Conservation (phyloP, 495 filamentous ascomycete genomes). For the Extremus antarcticus region DNA sequence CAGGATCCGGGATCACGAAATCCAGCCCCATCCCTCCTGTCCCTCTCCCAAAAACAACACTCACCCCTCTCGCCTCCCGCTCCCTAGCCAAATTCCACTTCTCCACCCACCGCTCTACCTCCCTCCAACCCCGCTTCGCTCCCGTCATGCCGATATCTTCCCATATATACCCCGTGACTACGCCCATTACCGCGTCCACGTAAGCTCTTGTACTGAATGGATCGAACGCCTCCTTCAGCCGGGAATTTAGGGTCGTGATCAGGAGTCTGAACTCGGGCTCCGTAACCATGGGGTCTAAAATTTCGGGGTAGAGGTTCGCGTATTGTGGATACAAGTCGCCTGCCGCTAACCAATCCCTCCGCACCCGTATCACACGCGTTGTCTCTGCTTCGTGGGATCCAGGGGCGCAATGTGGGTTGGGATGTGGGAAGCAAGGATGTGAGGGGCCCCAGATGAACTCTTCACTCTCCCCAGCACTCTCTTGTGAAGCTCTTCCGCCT, state of each 20-base stretch:
- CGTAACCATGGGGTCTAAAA: slow-evolving; percentile 70
- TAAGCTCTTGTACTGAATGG: slow-evolving; percentile 11
- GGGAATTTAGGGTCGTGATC: slow-evolving; percentile 14
- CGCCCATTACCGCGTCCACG: slow-evolving; percentile 15
- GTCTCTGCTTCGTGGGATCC: slow-evolving; percentile 58
- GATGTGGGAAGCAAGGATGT: slow-evolving; percentile 85
- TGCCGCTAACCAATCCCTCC: slow-evolving; percentile 76
- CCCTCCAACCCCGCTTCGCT: slow-evolving; percentile 8
- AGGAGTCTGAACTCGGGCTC: slow-evolving; percentile 44
- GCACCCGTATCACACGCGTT: slow-evolving; percentile 84
- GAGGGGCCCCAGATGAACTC: slow-evolving; percentile 67
- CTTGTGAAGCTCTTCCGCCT: not conserved
- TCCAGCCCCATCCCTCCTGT: slow-evolving; percentile 21
- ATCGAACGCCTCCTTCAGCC: slow-evolving; percentile 15
- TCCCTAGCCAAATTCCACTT: slow-evolving; percentile 13
- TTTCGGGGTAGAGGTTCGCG: slow-evolving; percentile 90
- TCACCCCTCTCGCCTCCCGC: slow-evolving; percentile 14
- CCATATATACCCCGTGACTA: slow-evolving; percentile 78
- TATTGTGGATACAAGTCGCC: slow-evolving; percentile 91
- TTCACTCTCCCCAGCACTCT: not conserved
- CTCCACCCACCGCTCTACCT: slow-evolving; percentile 15
- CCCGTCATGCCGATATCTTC: slow-evolving; percentile 63
- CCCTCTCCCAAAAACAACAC: slow-evolving; percentile 13
- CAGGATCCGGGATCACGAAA: slow-evolving; percentile 24
- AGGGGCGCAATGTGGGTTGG: slow-evolving; percentile 80